Evolutionary conservation across 768 basidiomycete species (phyloP), one percentile per base, ranked within the genome.

Genomic region (Rhodotorula babjevae): DNA sequence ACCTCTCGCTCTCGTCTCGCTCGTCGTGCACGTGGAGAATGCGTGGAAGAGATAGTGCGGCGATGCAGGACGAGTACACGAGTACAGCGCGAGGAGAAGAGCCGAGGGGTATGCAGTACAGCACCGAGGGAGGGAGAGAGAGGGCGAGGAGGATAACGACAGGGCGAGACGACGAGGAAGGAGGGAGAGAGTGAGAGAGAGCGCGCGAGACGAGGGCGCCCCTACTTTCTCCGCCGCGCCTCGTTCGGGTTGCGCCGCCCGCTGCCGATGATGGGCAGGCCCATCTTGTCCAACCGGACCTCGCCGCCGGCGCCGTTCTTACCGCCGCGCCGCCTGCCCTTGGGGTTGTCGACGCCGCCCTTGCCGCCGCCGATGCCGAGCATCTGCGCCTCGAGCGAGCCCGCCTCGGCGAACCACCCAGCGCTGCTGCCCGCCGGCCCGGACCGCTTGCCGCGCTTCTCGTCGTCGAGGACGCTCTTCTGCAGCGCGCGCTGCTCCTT

Each of bases 161-260:
- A 27, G 27, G n/a, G 6, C 14, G 16, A 55, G 5, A n/a, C n/a
- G 15, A 3, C 14, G n/a, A 29, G 3, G 53, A 15, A 11, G 8
- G 27, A 29, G 27, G 27, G 3, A 8, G 29, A 18, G n/a, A 27
- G n/a, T 4, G 23, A 21, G 49, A 53, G 52, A 29, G 52, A 8
- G 14, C n/a, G 27, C 12, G 10, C 12, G 27, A 11, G 15, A n/a
- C n/a, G n/a, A n/a, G 3, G 27, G 9, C 8, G 29, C 14, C 14
- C 2, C 49, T 40, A 67, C 64, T 74, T 84, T 80, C 85, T 85
- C 78, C 86, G 85, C 77, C 85, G 85, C 31, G 80, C 80, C 81
- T 90, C 90, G 80, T 98, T 97, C 2, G 92, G 93, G 82, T 98
- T 98, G 80, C 85, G 90, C 80, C 87, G 85, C 33, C 95, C 95